Evolutionary conservation across 23 red algal genomes (phyloP), one percentile per base, ranked within the genome.

Genomic region (Gracilaria caudata): DNA sequence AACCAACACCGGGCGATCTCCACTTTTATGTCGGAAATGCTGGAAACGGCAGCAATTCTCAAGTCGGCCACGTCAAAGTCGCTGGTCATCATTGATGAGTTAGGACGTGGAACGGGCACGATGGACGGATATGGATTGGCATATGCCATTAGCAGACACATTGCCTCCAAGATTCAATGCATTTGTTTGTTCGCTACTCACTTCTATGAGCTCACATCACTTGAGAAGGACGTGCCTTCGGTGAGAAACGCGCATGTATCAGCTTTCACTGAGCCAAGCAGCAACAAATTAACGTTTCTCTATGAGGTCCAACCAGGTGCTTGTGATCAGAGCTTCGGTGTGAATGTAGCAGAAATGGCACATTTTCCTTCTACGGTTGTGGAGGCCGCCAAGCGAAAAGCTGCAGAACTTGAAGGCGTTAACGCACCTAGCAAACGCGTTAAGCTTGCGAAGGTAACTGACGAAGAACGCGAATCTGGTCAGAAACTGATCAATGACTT

Each of bases 21-120:
- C 5, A 98, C 96, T 0, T 98, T 98, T 77, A 98, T 98, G 96
- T 94, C 96, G 2, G 96, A 98, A 80, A 98, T 98, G 96, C 78
- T 98, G n/a, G 96, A 98, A 47, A 95, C 93, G 30, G 89, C 96
- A 25, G 73, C 92, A 58, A 98, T 98, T 71, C 76, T 98, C n/a
- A 76, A 89, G 40, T 68, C 82, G 14, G 96, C 96, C 7, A 95
- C 96, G 29, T 21, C 60, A 7, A 79, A 80, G 47, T 95, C 92
- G 10, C 78, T 98, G 1, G 85, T 98, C 21, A 92, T 98, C 25
- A 93, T 98, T 51, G 96, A 98, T 80, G 96, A 98, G 61, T 90
- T 98, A 33, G 96, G 96, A 19, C 89, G 96, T 23, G 96, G 96
- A 16, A 98, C 96, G 44, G 89, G 79, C 64, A 95, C 92, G 1